Percentiles rank a stretch among this genome's conserved stretches.
Conservation (phyloP, 495 filamentous ascomycete species). For the Chlorociboria aeruginascens region DNA sequence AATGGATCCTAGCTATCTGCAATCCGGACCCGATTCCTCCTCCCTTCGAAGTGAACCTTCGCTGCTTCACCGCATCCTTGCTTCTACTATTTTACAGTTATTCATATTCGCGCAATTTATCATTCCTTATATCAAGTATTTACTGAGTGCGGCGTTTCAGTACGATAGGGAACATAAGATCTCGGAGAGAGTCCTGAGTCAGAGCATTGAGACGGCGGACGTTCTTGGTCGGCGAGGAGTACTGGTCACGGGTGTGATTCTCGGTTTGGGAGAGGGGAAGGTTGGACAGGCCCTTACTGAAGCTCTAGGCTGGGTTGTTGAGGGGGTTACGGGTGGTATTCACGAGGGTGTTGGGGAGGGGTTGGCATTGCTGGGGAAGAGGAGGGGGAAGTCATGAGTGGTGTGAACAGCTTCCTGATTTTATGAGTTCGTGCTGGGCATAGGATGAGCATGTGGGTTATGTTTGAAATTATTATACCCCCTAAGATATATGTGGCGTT, state of each 20-base stretch:
- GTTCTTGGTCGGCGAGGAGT: conserved; percentile 38
- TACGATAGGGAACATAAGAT: conserved; percentile 56
- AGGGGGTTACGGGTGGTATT: conserved; percentile 47
- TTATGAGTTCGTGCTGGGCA: not conserved
- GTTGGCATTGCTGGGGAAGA: conserved; percentile 34
- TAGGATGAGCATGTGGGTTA: not conserved
- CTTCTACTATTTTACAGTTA: conserved; percentile 39
- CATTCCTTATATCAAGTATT: conserved; percentile 44
- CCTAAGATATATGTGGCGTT: not conserved
- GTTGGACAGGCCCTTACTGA: conserved; percentile 39
- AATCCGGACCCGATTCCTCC: not conserved
- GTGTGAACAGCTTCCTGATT: not conserved
- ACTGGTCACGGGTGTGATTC: conserved; percentile 35
- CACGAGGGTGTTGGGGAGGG: conserved; percentile 55
- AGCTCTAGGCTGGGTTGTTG: conserved; percentile 42
- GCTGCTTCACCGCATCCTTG: conserved; percentile 45
- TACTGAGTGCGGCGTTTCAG: conserved; percentile 38
- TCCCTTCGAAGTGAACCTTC: conserved; percentile 24
- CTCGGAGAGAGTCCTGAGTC: conserved; percentile 38
- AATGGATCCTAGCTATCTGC: not conserved
- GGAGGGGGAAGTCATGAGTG: not conserved
- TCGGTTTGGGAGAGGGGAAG: conserved; percentile 43
- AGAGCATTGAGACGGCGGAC: conserved; percentile 38
- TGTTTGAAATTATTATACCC: conserved; percentile 14
- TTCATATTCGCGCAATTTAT: conserved; percentile 45